A percentile compares a stretch with the other conserved stretches of the same genome.
Conservation (phyloP, 1,139 yeast species). For the Nakaseomyces kungkrabaensis region DNA sequence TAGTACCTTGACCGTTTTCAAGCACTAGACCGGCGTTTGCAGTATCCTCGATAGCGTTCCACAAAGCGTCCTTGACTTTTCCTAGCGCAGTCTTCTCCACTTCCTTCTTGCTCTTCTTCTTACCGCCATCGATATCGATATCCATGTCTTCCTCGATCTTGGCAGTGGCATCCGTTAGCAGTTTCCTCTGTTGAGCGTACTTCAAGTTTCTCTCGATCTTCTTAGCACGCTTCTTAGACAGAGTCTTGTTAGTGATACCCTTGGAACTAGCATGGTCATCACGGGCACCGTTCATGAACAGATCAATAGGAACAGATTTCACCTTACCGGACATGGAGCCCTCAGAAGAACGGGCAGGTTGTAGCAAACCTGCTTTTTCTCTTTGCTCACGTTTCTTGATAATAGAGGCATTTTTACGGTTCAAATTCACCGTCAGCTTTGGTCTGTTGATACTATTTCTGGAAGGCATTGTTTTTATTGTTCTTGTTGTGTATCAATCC, state of each 20-base stretch:
- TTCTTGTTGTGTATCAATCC: not conserved
- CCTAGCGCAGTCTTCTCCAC: slow-evolving; percentile 33
- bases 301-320: slow-evolving; percentile 56
- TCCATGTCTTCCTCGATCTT: slow-evolving; percentile 34
- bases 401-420: slow-evolving; percentile 44
- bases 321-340: slow-evolving; percentile 39
- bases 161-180: slow-evolving; percentile 40
- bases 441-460: slow-evolving; percentile 75
- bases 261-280: slow-evolving; percentile 10
- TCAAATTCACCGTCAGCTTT: slow-evolving; percentile 48
- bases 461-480: slow-evolving; percentile 44
- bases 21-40: slow-evolving; percentile 37
- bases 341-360: slow-evolving; percentile 37
- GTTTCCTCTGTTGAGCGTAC: slow-evolving; percentile 50
- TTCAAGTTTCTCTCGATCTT: slow-evolving; percentile 73
- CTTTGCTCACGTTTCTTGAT: slow-evolving; percentile 51
- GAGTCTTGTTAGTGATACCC: slow-evolving; percentile 44
- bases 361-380: slow-evolving; percentile 34
- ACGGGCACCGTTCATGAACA: slow-evolving; percentile 38
- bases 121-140: slow-evolving; percentile 41
- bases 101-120: slow-evolving; percentile 23
- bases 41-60: slow-evolving; percentile 56
- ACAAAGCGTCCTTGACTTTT: slow-evolving; percentile 53
- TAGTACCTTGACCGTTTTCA: slow-evolving; percentile 63
- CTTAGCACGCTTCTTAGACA: slow-evolving; percentile 73